Conservation (phyloP, 192 early-diverging fungal species). For the Entomortierella chlamydospora region DNA sequence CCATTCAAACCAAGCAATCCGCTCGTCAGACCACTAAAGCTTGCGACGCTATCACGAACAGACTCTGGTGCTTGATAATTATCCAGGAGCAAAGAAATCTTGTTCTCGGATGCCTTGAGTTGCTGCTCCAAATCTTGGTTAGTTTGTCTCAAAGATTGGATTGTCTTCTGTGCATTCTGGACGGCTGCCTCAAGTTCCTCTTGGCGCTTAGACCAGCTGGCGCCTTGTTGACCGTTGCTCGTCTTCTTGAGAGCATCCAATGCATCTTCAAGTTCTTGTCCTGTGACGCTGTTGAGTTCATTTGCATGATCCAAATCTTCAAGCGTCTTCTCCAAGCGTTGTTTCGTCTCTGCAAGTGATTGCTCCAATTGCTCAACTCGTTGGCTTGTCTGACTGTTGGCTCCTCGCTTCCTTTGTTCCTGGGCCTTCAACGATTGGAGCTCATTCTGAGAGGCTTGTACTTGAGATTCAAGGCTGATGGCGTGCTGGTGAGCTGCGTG, state of each 20-base stretch:
- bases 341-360: constrained; percentile 10
- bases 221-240: background rate
- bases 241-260: constrained; percentile 33
- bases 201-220: background rate
- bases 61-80: constrained; percentile 39
- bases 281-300: constrained; percentile 36
- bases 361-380: constrained; percentile 21
- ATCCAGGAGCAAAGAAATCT: constrained; percentile 46
- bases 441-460: constrained; percentile 1
- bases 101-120: constrained; percentile 44
- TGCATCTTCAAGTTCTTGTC: constrained; percentile 46
- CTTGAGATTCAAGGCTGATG: constrained; percentile 10
- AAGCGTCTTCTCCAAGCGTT: constrained; percentile 14
- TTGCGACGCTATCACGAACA: constrained; percentile 36
- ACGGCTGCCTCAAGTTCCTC: constrained; percentile 21
- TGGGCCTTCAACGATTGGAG: constrained; percentile 4
- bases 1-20: background rate
- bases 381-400: background rate
- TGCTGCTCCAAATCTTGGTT: constrained; percentile 53
- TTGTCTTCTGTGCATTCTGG: constrained; percentile 31
- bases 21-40: constrained; percentile 15
- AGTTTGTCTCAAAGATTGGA: constrained; percentile 9
- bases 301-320: constrained; percentile 42
- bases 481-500: constrained; percentile 23
- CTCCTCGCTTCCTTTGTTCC: constrained; percentile 13